Evolutionary conservation across 305 asterid genomes (phyloP).

Genomic region (Plantago rigida): DNA sequence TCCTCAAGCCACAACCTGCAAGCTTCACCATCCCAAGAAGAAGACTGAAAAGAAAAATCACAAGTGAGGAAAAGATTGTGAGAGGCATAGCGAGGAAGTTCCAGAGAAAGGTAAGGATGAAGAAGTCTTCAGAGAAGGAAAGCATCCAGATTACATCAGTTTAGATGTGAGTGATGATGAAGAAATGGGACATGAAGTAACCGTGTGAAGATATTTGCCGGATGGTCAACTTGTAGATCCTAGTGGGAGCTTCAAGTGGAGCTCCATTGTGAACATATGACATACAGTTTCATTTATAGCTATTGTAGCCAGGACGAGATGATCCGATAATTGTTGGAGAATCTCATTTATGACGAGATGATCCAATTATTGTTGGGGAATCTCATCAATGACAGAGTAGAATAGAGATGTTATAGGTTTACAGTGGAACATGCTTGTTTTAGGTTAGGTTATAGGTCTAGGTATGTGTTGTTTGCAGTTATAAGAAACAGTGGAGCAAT

Average conservation of each 20-base stretch:
- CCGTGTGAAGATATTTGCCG: constrained; percentile 20
- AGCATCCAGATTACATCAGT: constrained; percentile 59
- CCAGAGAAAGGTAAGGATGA: constrained; percentile 39
- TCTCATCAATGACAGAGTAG: neutral
- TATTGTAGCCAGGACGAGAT: constrained; percentile 20
- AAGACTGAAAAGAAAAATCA: constrained; percentile 51
- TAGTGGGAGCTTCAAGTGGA: constrained; percentile 34
- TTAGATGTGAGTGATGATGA: constrained; percentile 49
- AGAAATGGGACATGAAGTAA: constrained; percentile 31
- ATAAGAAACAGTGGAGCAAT: constrained; percentile 4
- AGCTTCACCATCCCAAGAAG: constrained; percentile 91
- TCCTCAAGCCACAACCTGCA: constrained; percentile 63
- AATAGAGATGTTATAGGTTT: constrained; percentile 13
- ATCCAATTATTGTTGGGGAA: too few species aligned
- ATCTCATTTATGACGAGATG: too few species aligned
- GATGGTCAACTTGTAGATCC: constrained; percentile 22
- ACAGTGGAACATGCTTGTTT: constrained; percentile 7
- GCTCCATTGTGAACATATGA: constrained; percentile 30
- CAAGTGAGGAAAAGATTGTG: constrained; percentile 41
- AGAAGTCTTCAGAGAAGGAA: constrained; percentile 38
- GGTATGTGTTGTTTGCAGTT: constrained; percentile 15
- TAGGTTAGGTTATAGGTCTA: constrained; percentile 25
- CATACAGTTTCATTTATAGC: constrained; percentile 23
- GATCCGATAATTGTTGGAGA: too few species aligned
- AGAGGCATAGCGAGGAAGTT: constrained; percentile 41